Base-by-base conservation (phyloP, 192 early-diverging fungal genomes). In the Lobosporangium transversale region DNA sequence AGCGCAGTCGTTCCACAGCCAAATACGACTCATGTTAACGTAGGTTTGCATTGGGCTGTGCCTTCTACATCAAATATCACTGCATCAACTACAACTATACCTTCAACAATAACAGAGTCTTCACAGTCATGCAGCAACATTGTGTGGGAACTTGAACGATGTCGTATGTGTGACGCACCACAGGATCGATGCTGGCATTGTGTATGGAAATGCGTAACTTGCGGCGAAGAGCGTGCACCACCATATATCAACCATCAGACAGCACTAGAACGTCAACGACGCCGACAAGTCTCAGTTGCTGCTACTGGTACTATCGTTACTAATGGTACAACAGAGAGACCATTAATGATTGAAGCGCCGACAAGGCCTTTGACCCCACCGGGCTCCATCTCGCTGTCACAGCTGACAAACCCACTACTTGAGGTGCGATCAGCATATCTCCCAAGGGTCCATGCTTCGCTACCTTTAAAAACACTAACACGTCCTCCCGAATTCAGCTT, bases 211-310 rank as follows among this genome's bases (percentile, higher is more conserved):
- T 83, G 82, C 33, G 32, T 18, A 2, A 26, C 54, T 0, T 83
- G 82, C 31, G 33, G 50, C 8, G 43, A 59, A n/a, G 40, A 54
- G 14, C 74, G 82, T 0, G 42, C 65, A 10, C 79, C 82, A 20
- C 82, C 82, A 1, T 66, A 55, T 37, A 80, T 80, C 20, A 83
- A 80, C 56, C 75, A 79, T 21, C 62, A 75, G 14, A 64, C 63
- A 15, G 37, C 44, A 7, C 62, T 63, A 27, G 62, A 62, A 31
- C 63, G 54, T 17, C 61, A 78, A 31, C 40, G 66, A 14, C 1
- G 37, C 20, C 18, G 48, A 4, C 54, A 53, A 7, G 33, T 17
- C 7, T 30, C 49, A n/a, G 32, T 15, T 29, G 56, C 5, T 37
- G 48, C 27, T 15, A 20, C 1, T 31, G 29, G 18, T 14, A 0